These are phyloP conservation scores for Helminthosporium solani DNA, from an alignment of 2,329 filamentous ascomycete genomes.

Conservation along the genomic window DNA sequence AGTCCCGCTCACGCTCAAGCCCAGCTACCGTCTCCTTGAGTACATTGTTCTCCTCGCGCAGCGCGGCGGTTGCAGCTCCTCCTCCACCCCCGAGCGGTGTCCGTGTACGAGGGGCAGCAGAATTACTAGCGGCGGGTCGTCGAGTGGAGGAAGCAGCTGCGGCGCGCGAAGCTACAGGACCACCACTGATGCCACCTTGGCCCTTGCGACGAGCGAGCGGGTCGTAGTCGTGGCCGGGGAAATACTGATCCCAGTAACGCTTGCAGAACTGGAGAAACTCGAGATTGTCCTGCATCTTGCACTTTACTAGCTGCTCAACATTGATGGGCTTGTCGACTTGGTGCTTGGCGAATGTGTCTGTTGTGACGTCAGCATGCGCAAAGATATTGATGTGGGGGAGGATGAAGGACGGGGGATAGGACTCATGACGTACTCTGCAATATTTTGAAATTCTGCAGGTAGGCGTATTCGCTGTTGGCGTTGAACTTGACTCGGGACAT, in stretches of 20 bases:
- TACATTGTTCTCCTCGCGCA: slow-evolving; percentile 81
- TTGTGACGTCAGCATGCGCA: slow-evolving; percentile 8
- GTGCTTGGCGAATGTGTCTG: slow-evolving; percentile 83
- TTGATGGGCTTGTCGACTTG: slow-evolving; percentile 86
- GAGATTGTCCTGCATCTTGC: slow-evolving; percentile 99
- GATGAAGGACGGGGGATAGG: background rate
- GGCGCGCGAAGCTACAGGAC: slow-evolving; percentile 52
- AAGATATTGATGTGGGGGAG: background rate
- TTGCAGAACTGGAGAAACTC: slow-evolving; percentile 98
- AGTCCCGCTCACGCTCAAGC: slow-evolving; percentile 93
- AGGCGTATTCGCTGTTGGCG: slow-evolving; percentile 93
- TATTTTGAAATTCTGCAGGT: slow-evolving; percentile 98
- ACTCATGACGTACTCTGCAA: slow-evolving; percentile 74
- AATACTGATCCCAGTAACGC: slow-evolving; percentile 97
- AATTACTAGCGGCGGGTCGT: slow-evolving; percentile 45
- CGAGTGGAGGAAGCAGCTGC: slow-evolving; percentile 46
- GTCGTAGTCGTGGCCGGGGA: slow-evolving; percentile 95
- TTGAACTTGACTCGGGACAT: slow-evolving; percentile 99
- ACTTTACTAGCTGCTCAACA: slow-evolving; percentile 87
- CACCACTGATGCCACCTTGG: slow-evolving; percentile 57
- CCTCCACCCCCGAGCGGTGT: slow-evolving; percentile 44
- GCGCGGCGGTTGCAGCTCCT: slow-evolving; percentile 65
- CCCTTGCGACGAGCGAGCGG: slow-evolving; percentile 82
- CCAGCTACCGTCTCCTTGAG: slow-evolving; percentile 95
- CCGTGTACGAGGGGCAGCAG: slow-evolving; percentile 44